Evolutionary conservation across 2,329 filamentous ascomycete genomes (phyloP).

Genomic region (Xylariaceae sp.): DNA sequence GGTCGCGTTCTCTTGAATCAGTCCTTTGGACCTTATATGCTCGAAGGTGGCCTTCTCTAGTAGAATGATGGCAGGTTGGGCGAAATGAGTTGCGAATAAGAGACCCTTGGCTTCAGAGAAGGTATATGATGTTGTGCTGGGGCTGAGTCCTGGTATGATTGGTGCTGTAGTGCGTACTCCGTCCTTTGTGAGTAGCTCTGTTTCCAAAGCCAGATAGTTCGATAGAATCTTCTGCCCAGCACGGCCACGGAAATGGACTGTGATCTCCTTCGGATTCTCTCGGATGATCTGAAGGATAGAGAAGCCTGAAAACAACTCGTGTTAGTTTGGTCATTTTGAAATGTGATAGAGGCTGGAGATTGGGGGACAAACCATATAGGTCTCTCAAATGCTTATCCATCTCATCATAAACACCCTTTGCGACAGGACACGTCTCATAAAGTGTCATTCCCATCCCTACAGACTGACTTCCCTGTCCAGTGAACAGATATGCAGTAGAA

Average conservation of each 20-base stretch:
- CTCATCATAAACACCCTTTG: constrained; percentile 95
- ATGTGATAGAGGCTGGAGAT: not conserved
- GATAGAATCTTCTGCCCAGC: constrained; percentile 94
- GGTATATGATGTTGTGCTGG: constrained; percentile 91
- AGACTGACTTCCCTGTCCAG: constrained; percentile 95
- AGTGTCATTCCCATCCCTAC: constrained; percentile 99
- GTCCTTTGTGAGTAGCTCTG: constrained; percentile 91
- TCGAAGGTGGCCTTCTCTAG: constrained; percentile 99
- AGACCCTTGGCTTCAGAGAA: constrained; percentile 93
- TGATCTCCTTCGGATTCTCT: constrained; percentile 99
- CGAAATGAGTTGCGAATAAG: constrained; percentile 96
- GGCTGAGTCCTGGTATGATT: constrained; percentile 97
- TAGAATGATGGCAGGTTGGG: constrained; percentile 90
- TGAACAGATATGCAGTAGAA: constrained; percentile 95
- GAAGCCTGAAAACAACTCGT: constrained; percentile 57
- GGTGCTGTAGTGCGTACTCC: constrained; percentile 95
- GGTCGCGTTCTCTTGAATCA: constrained; percentile 9
- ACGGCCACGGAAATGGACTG: constrained; percentile 94
- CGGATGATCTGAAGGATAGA: constrained; percentile 98
- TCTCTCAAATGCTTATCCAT: constrained; percentile 97
- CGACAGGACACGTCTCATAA: constrained; percentile 87
- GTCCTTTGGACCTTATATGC: constrained; percentile 10
- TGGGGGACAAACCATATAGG: constrained; percentile 75
- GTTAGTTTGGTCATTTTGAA: constrained; percentile 3
- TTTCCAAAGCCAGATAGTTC: constrained; percentile 99